Evolutionary conservation across 164 flowering plant species (phyloP), one percentile per base, ranked within the genome.

Genomic region (Kalanchoe fedtschenkoi): DNA sequence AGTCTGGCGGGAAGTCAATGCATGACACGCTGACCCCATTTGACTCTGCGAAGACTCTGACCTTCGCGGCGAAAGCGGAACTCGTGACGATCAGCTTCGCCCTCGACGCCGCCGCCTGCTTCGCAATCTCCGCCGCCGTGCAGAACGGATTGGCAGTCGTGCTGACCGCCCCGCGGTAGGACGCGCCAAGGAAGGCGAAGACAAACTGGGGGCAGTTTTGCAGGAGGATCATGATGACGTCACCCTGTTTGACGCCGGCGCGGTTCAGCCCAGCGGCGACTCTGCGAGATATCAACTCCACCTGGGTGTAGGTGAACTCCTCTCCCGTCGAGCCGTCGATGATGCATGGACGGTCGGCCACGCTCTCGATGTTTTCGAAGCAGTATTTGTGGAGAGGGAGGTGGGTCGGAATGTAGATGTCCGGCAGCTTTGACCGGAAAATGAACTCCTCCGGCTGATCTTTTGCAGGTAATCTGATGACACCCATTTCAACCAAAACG

Each of bases 161-260:
- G n/a, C n/a, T n/a, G n/a, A n/a, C n/a, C n/a, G n/a, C n/a, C n/a
- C n/a, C n/a, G n/a, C n/a, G n/a, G n/a, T n/a, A n/a, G n/a, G n/a
- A n/a, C n/a, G n/a, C n/a, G n/a, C n/a, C n/a, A n/a, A n/a, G n/a
- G n/a, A n/a, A n/a, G n/a, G 90, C 80, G 74, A 80, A 78, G 39
- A 80, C 85, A 71, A 85, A 91, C 34, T 91, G 87, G 0, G 91
- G 87, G 1, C 78, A 74, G 71, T 91, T 91, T 10, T 76, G 96
- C 42, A 91, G 87, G n/a, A 87, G 67, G n/a, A 87, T 70, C 96
- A 91, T 91, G 69, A 91, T 77, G 2, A 81, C 83, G 15, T 87
- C 78, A 16, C 86, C 83, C 58, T 83, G 74, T 17, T 62, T 22
- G 69, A 91, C 62, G 26, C 98, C 93, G 9, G 81, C 43, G 24